phyloP scores from a whole-genome alignment of 495 filamentous ascomycete species.

The Penicillium longicatenatum region DNA sequence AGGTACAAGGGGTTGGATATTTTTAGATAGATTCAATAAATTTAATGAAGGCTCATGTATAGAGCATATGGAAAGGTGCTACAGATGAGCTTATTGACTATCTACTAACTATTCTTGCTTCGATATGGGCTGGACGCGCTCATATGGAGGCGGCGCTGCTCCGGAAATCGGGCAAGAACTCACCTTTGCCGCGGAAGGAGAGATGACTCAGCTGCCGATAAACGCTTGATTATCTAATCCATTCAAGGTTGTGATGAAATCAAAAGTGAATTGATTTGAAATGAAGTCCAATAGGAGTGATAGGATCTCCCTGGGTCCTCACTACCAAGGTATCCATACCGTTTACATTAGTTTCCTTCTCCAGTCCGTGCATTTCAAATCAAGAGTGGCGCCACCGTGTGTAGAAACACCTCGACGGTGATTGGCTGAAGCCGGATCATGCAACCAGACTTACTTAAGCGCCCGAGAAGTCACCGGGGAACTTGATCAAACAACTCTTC shows the following conservation, averaged over 20 bases:
- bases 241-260: background rate
- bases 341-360: conserved; percentile 7
- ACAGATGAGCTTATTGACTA: background rate
- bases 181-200: background rate
- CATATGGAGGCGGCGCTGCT: background rate
- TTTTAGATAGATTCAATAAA: background rate
- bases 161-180: conserved; percentile 19
- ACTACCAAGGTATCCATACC: background rate
- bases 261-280: background rate
- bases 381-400: conserved; percentile 38
- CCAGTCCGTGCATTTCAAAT: conserved; percentile 1
- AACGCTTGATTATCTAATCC: background rate
- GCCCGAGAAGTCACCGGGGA: conserved; percentile 19
- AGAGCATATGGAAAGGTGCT: too few relatives aligned
- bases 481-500: conserved; percentile 16
- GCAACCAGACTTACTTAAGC: conserved; percentile 29
- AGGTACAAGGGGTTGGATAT: background rate
- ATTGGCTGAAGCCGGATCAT: conserved; percentile 40
- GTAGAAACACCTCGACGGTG: conserved; percentile 46
- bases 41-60: background rate
- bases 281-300: background rate
- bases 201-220: conserved; percentile 26
- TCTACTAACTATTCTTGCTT: background rate
- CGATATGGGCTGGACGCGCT: background rate
- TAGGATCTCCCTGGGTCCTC: background rate